Conservation (phyloP, 257 asterid species). For the Capsicum baccatum region DNA sequence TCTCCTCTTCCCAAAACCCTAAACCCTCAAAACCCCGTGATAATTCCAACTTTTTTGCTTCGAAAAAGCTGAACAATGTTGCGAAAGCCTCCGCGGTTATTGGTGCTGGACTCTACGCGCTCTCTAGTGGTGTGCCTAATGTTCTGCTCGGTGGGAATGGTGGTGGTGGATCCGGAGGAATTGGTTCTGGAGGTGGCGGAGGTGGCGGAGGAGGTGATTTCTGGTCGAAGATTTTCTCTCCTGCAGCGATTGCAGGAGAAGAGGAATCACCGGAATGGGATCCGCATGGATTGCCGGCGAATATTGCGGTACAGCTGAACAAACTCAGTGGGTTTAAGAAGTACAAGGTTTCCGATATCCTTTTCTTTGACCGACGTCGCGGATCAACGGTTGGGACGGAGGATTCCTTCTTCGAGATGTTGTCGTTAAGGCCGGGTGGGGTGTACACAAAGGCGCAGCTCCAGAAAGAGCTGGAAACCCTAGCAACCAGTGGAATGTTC, state of each 20-base stretch:
- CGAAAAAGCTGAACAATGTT: slow-evolving; percentile 41
- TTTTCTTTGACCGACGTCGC: slow-evolving; percentile 67
- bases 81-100: slow-evolving; percentile 48
- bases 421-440: slow-evolving; percentile 86
- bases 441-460: slow-evolving; percentile 87
- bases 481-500: slow-evolving; percentile 89
- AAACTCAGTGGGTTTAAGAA: slow-evolving; percentile 89
- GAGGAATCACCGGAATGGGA: slow-evolving; percentile 91
- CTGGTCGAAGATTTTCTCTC: slow-evolving; percentile 61
- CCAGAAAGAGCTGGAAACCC: slow-evolving; percentile 84
- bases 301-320: slow-evolving; percentile 77
- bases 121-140: slow-evolving; percentile 45
- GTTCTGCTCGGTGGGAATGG: slow-evolving; percentile 49
- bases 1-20: slow-evolving; percentile 55
- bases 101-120: slow-evolving; percentile 64
- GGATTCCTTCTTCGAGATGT: slow-evolving; percentile 95
- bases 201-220: slow-evolving; percentile 52
- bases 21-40: slow-evolving; percentile 46
- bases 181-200: slow-evolving; percentile 58
- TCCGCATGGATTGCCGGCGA: slow-evolving; percentile 88
- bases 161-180: slow-evolving; percentile 49
- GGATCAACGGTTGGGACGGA: slow-evolving; percentile 71
- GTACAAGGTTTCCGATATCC: slow-evolving; percentile 84
- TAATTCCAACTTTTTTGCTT: slow-evolving; percentile 37
- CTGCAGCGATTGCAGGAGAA: slow-evolving; percentile 75